Conservation (phyloP, 305 asterid genomes). For the Petunia hybrid region DNA sequence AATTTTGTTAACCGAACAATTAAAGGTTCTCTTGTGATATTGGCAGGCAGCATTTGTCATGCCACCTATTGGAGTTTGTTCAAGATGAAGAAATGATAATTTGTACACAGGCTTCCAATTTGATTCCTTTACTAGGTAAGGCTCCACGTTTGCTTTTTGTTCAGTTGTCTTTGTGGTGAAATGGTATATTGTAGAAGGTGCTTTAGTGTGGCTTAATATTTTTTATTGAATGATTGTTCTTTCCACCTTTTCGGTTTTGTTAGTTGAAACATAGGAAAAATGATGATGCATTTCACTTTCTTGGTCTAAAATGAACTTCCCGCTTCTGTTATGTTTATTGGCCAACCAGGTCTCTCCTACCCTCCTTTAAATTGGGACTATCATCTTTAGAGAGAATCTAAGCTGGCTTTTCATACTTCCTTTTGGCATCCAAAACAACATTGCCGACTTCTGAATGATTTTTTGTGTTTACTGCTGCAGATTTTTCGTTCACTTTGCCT, state of each 20-base stretch:
- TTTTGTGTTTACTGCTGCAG: slow-evolving; percentile 56
- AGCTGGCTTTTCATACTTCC: neutral
- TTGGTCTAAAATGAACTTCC: slow-evolving; percentile 20
- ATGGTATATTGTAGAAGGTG: slow-evolving; percentile 20
- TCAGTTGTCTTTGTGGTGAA: slow-evolving; percentile 12
- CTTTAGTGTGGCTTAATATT: neutral
- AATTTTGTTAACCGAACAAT: neutral
- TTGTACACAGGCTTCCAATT: slow-evolving; percentile 59
- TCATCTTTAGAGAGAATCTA: slow-evolving; percentile 9
- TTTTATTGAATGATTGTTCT: neutral
- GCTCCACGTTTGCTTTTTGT: slow-evolving; percentile 14
- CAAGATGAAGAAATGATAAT: slow-evolving; percentile 69
- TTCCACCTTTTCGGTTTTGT: neutral
- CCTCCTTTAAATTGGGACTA: neutral
- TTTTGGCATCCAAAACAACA: slow-evolving; percentile 10
- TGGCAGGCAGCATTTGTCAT: slow-evolving; percentile 80
- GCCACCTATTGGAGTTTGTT: slow-evolving; percentile 69
- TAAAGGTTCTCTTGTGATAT: slow-evolving; percentile 8
- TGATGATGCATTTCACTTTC: neutral
- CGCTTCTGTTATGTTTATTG: slow-evolving; percentile 21
- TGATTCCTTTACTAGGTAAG: slow-evolving; percentile 80
- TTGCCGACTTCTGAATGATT: slow-evolving; percentile 14
- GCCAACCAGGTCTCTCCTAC: slow-evolving; percentile 8
- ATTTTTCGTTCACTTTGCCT: slow-evolving; percentile 69
- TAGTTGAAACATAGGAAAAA: neutral